Evolutionary conservation across 257 asterid genomes (phyloP).

Genomic region (Solanum pinnatisectum): DNA sequence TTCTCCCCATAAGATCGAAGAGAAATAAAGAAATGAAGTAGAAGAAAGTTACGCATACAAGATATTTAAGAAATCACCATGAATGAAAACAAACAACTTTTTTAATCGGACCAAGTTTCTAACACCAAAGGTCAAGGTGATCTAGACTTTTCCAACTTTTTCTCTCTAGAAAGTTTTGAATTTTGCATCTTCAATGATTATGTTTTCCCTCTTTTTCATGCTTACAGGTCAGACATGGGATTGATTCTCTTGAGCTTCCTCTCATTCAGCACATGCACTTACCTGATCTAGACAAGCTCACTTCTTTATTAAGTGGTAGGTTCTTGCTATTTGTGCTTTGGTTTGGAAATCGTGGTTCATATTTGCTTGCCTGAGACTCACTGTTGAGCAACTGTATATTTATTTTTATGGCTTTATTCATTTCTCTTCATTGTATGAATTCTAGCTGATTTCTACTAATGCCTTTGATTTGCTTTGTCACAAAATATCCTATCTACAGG

Average conservation of each 20-base stretch:
- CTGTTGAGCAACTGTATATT: neutral
- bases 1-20: neutral
- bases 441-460: neutral
- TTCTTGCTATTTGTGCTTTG: neutral
- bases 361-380: neutral
- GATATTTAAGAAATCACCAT: neutral
- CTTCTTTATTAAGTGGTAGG: constrained; percentile 50
- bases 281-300: constrained; percentile 45
- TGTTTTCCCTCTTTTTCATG: neutral
- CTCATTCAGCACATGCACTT: constrained; percentile 63
- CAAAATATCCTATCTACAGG: neutral
- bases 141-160: neutral
- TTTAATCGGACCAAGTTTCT: neutral
- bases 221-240: constrained; percentile 45
- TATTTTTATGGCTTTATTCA: neutral
- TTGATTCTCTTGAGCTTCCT: constrained; percentile 70
- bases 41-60: neutral
- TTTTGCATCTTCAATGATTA: neutral
- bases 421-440: neutral
- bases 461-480: neutral
- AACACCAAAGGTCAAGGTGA: neutral
- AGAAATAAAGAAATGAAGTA: neutral
- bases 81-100: neutral
- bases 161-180: neutral
- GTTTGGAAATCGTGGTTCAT: neutral